Conservation (phyloP, 352 stramenopile genomes). For the Globisporangium echinulatum region DNA sequence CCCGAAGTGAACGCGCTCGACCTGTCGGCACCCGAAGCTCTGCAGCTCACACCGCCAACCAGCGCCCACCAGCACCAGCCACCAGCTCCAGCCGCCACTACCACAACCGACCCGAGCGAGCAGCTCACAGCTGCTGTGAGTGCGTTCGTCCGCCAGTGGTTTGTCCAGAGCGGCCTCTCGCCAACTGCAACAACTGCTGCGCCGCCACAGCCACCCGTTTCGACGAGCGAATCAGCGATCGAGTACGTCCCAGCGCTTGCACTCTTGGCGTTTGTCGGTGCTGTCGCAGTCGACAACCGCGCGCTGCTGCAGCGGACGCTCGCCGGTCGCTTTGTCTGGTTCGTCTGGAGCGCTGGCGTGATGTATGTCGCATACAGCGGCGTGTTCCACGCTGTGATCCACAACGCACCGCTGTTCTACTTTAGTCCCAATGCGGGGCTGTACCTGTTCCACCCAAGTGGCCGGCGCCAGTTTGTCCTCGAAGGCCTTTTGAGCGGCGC, state of each 20-base stretch:
- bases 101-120: background rate
- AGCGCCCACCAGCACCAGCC: background rate
- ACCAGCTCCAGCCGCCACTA: too few relatives aligned
- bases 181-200: background rate
- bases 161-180: slow-evolving; percentile 5
- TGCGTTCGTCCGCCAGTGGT: slow-evolving; percentile 29
- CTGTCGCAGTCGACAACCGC: slow-evolving; percentile 36
- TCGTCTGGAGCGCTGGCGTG: slow-evolving; percentile 38
- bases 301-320: slow-evolving; percentile 26
- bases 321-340: slow-evolving; percentile 42
- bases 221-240: slow-evolving; percentile 14
- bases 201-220: too few relatives aligned
- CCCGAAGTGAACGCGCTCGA: slow-evolving; percentile 54
- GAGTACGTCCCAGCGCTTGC: slow-evolving; percentile 35
- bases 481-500: slow-evolving; percentile 51
- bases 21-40: slow-evolving; percentile 19
- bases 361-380: slow-evolving; percentile 60
- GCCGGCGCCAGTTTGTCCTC: slow-evolving; percentile 56
- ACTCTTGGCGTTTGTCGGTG: slow-evolving; percentile 26
- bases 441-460: slow-evolving; percentile 56
- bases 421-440: slow-evolving; percentile 45
- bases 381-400: slow-evolving; percentile 58
- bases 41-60: background rate
- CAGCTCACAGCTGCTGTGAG: slow-evolving; percentile 13
- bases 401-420: slow-evolving; percentile 40